These are phyloP conservation scores for Pseudogymnoascus verrucosus DNA, from an alignment of 2,329 filamentous ascomycete species.

Conservation along the genomic window DNA sequence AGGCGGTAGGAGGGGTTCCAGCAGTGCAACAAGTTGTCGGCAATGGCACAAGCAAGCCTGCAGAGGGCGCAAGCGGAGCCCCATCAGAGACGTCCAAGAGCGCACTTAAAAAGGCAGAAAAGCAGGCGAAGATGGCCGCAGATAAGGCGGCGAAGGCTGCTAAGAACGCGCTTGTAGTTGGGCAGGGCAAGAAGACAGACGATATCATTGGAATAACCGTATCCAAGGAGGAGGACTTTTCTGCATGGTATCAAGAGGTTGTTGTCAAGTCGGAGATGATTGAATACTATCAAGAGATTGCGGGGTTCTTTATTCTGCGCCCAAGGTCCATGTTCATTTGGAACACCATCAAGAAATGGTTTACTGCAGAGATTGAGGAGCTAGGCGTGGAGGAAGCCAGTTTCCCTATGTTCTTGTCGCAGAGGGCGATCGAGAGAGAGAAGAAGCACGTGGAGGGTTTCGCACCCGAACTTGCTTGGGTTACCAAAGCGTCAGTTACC, in stretches of 20 bases:
- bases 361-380: constrained; percentile 69
- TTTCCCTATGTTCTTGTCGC: constrained; percentile 91
- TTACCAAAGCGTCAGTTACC: constrained; percentile 63
- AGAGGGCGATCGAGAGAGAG: constrained; percentile 63
- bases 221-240: constrained; percentile 77
- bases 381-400: constrained; percentile 93
- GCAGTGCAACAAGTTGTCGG: constrained; percentile 14
- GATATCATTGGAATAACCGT: constrained; percentile 83
- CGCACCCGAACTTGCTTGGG: constrained; percentile 84
- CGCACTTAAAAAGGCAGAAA: constrained; percentile 58
- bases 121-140: constrained; percentile 52
- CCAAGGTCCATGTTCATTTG: constrained; percentile 60
- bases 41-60: background rate
- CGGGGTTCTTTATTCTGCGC: constrained; percentile 93
- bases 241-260: constrained; percentile 95
- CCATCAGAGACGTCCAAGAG: constrained; percentile 46
- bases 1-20: constrained; percentile 16
- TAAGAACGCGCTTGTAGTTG: constrained; percentile 42
- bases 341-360: constrained; percentile 59
- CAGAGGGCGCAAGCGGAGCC: constrained; percentile 14
- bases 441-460: constrained; percentile 99
- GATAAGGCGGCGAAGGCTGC: constrained; percentile 56
- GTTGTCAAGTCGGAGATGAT: constrained; percentile 96
- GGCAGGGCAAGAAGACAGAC: constrained; percentile 51
- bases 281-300: constrained; percentile 88